Evolutionary conservation across 257 asterid species (phyloP).

Genomic region (Verbena officinalis): DNA sequence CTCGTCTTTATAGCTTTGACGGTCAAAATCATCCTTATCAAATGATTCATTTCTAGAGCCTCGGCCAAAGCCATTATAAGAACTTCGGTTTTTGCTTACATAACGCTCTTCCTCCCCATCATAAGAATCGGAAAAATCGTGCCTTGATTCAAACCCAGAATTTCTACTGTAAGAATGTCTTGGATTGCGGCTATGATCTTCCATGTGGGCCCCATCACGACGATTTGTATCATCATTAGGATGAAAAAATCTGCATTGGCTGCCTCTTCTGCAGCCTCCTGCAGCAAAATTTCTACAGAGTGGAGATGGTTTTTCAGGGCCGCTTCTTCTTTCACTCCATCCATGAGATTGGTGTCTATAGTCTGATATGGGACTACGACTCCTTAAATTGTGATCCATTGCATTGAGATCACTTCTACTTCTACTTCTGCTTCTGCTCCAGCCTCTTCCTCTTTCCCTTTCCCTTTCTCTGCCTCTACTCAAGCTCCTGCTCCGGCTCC

Average conservation of each 20-base stretch:
- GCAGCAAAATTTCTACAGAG: slow-evolving; percentile 64
- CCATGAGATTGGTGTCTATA: slow-evolving; percentile 52
- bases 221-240: slow-evolving; percentile 33
- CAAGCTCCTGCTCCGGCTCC: slow-evolving; percentile 46
- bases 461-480: slow-evolving; percentile 38
- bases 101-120: slow-evolving; percentile 48
- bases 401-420: slow-evolving; percentile 42
- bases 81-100: slow-evolving; percentile 46
- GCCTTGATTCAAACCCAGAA: slow-evolving; percentile 43
- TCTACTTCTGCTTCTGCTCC: slow-evolving; percentile 45
- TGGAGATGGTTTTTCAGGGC: slow-evolving; percentile 57
- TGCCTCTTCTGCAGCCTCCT: slow-evolving; percentile 79
- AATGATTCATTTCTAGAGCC: slow-evolving; percentile 44
- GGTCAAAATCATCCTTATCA: slow-evolving; percentile 47
- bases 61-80: slow-evolving; percentile 46
- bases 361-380: slow-evolving; percentile 63
- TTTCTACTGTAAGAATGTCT: slow-evolving; percentile 48
- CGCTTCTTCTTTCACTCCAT: slow-evolving; percentile 60
- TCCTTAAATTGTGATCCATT: slow-evolving; percentile 48
- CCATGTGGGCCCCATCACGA: slow-evolving; percentile 42
- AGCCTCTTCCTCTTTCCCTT: slow-evolving; percentile 32
- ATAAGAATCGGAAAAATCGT: slow-evolving; percentile 47
- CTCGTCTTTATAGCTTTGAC: slow-evolving; percentile 35
- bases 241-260: slow-evolving; percentile 74
- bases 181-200: slow-evolving; percentile 43